phyloP scores from a whole-genome alignment of 495 filamentous ascomycete species.

The Paragyromitra xinjiangensis region DNA sequence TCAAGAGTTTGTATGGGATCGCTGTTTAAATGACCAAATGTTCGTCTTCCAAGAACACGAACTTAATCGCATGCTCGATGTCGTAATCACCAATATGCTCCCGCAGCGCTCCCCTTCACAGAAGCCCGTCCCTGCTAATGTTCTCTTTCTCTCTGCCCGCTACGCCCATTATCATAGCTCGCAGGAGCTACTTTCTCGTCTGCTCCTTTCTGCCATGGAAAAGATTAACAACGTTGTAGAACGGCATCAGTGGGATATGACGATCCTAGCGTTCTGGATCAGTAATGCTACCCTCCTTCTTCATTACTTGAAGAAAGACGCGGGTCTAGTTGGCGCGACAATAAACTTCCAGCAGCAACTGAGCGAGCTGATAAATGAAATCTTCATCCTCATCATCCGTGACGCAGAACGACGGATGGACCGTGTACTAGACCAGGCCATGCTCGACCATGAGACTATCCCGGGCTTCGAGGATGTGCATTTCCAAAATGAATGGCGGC shows the following conservation, averaged over 20 bases:
- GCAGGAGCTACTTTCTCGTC: constrained; percentile 78
- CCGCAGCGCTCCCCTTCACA: constrained; percentile 94
- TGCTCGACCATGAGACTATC: constrained; percentile 98
- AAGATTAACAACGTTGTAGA: constrained; percentile 97
- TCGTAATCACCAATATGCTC: constrained; percentile 98
- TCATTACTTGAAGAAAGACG: constrained; percentile 96
- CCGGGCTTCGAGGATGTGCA: constrained; percentile 95
- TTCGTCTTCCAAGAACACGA: constrained; percentile 98
- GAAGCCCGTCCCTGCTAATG: constrained; percentile 96
- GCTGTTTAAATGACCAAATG: constrained; percentile 98
- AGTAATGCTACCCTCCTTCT: constrained; percentile 94
- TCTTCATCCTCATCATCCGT: constrained; percentile 97
- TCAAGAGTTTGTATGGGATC: constrained; percentile 97
- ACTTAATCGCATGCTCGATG: constrained; percentile 85
- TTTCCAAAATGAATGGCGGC: constrained; percentile 97
- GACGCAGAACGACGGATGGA: constrained; percentile 98
- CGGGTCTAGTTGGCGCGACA: constrained; percentile 80
- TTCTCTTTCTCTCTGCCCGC: constrained; percentile 92
- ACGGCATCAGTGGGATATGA: constrained; percentile 98
- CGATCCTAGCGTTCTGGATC: constrained; percentile 97
- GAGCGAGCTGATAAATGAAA: constrained; percentile 95
- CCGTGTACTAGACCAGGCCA: constrained; percentile 88
- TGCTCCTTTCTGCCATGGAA: constrained; percentile 87
- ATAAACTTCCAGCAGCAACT: constrained; percentile 91
- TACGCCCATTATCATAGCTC: constrained; percentile 98